These are phyloP conservation scores for Sparassis latifolia DNA, from an alignment of 1,284 basidiomycete species.

Conservation along the genomic window DNA sequence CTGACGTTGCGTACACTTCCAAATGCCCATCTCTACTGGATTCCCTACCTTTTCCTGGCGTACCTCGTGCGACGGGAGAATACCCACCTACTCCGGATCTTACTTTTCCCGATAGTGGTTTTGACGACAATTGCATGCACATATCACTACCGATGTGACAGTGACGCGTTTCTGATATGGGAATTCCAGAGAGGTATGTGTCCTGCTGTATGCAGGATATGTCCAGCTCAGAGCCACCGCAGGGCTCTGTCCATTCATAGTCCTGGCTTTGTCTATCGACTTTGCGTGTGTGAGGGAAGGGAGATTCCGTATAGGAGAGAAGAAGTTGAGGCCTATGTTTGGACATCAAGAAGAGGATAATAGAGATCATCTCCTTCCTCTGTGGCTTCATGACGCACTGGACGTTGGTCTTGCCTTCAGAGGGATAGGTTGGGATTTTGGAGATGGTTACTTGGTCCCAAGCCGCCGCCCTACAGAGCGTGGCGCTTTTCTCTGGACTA, in stretches of 20 bases:
- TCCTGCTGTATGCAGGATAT: no score
- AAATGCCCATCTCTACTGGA: slow-evolving; percentile 43
- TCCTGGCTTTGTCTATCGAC: slow-evolving; percentile 46
- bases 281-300: slow-evolving; percentile 47
- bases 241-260: not conserved
- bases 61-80: slow-evolving; percentile 62
- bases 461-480: slow-evolving; percentile 43
- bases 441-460: slow-evolving; percentile 49
- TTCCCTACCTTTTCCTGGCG: slow-evolving; percentile 59
- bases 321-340: slow-evolving; percentile 29
- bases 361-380: slow-evolving; percentile 6
- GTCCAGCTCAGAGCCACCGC: no score
- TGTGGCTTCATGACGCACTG: slow-evolving; percentile 38
- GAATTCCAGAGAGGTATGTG: no score
- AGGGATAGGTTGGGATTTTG: slow-evolving; percentile 63
- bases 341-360: slow-evolving; percentile 4
- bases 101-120: slow-evolving; percentile 53
- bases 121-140: slow-evolving; percentile 43
- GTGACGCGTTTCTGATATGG: no score
- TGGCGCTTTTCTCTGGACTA: slow-evolving; percentile 44
- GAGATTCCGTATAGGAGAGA: slow-evolving; percentile 54
- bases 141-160: slow-evolving; percentile 40
- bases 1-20: slow-evolving; percentile 37
- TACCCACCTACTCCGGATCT: slow-evolving; percentile 54
- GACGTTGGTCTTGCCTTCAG: slow-evolving; percentile 52